Evolutionary conservation across 805 yeast species (phyloP), one percentile per base, ranked within the genome.

Genomic region (Kodamaea kakaduensis): DNA sequence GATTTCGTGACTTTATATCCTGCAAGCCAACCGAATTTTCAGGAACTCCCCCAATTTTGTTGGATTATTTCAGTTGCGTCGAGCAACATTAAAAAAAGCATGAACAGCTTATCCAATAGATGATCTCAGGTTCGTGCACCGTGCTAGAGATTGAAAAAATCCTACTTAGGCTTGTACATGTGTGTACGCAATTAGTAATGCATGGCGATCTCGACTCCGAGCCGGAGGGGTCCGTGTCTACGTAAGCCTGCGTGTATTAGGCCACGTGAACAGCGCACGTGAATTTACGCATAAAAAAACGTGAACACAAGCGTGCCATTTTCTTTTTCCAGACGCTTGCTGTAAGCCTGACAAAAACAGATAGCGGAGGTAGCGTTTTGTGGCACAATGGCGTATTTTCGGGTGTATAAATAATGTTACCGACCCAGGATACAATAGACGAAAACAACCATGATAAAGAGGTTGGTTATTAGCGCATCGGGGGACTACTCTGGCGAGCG

Each of bases 391-490:
- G 23, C 23, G 10, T 7, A 20, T 20, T 8, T 8, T 20, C 23
- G 10, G 9, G 23, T 10, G 10, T 20, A 7, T 10, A 20, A 7
- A 20, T 10, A 20, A 7, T 20, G 7, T 20, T 20, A 8, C 7
- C 23, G 23, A 10, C n/a, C n/a, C n/a, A n/a, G n/a, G n/a, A n/a
- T n/a, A n/a, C n/a, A 26, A 15, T 6, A 16, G 10, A 16, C 6
- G 9, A 26, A 26, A 23, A 23, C 8, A 22, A 8, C 14, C 13
- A 27, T 41, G 28, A 32, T 36, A 17, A 64, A 64, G 42, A 42
- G 67, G 37, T 50, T 67, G 36, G 41, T 57, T 9, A 58, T 67
- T 14, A 54, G 48, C 19, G 68, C 60, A 1, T 41, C 65, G 6
- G 46, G 53, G 15, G 40, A 38, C 21, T 61, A 59, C 34, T 52